Percentiles rank a stretch among this genome's conserved stretches.
These are phyloP conservation scores for Mycena epipterygia DNA, from an alignment of 768 basidiomycete species.

Conservation along the genomic window DNA sequence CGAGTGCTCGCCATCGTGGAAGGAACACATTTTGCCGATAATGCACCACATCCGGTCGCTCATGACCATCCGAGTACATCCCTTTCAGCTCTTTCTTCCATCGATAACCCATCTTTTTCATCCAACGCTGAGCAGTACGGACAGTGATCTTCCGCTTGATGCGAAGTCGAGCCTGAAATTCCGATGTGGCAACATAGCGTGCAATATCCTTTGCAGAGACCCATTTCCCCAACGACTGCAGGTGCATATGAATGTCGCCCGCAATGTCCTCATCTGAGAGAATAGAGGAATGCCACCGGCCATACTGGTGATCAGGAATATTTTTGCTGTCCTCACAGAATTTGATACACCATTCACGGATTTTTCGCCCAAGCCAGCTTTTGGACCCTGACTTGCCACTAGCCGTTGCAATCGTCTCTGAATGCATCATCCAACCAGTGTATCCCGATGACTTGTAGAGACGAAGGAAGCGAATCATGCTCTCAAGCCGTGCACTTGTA, in stretches of 20 bases:
- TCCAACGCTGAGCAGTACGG: conserved; percentile 8
- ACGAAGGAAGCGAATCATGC: conserved; percentile 2
- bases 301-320: not conserved
- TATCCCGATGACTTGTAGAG: not conserved
- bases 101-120: conserved; percentile 2
- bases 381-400: not conserved
- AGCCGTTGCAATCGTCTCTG: not conserved
- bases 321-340: conserved; percentile 3
- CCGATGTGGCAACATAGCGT: conserved; percentile 20
- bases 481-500: not conserved
- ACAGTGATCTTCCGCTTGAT: conserved; percentile 34
- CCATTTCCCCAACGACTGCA: conserved; percentile 35
- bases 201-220: conserved; percentile 34
- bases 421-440: conserved; percentile 3
- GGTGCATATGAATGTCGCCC: conserved; percentile 30
- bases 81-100: conserved; percentile 3
- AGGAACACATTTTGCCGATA: conserved; percentile 36
- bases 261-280: conserved; percentile 30
- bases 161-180: conserved; percentile 23
- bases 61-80: not conserved
- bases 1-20: conserved; percentile 16
- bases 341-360: conserved; percentile 2
- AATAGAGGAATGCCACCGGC: conserved; percentile 6
- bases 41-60: conserved; percentile 6
- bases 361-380: conserved; percentile 1